phyloP scores from a whole-genome alignment of 306 rosid genomes.

The Castanea crenata region DNA sequence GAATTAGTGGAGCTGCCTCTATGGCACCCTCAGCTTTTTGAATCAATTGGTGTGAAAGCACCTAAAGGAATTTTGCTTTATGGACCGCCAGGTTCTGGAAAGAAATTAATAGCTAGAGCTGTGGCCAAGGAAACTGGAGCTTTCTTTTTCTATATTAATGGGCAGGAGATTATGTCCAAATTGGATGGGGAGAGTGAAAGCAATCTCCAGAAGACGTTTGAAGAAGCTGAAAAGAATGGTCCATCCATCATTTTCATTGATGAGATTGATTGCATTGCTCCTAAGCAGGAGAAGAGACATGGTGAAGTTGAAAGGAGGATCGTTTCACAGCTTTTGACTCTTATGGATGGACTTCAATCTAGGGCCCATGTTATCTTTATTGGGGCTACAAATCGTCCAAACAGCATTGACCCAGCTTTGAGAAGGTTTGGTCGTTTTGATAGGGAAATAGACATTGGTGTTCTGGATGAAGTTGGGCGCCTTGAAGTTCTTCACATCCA shows the following conservation, averaged over 20 bases:
- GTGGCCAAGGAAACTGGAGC: constrained; percentile 75
- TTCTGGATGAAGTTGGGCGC: constrained; percentile 66
- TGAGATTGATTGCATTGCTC: constrained; percentile 70
- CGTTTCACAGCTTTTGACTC: constrained; percentile 66
- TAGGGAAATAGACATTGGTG: constrained; percentile 71
- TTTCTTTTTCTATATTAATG: constrained; percentile 62
- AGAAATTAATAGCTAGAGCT: constrained; percentile 61
- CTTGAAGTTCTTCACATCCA: constrained; percentile 74
- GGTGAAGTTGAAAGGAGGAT: constrained; percentile 73
- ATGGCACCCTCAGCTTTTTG: constrained; percentile 67
- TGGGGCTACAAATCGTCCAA: constrained; percentile 73
- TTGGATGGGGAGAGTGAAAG: constrained; percentile 74
- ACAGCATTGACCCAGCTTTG: constrained; percentile 64
- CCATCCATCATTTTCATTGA: constrained; percentile 71
- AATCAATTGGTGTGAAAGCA: constrained; percentile 71
- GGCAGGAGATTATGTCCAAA: constrained; percentile 71
- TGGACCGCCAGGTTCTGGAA: constrained; percentile 73
- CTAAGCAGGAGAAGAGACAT: constrained; percentile 63
- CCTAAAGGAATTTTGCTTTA: constrained; percentile 69
- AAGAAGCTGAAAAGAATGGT: constrained; percentile 71
- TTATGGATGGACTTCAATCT: constrained; percentile 66
- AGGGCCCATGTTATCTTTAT: constrained; percentile 66
- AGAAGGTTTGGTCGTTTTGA: constrained; percentile 74
- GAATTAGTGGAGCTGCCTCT: constrained; percentile 67
- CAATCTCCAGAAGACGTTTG: constrained; percentile 66